Evolutionary conservation across 2,329 filamentous ascomycete species (phyloP).

Genomic region (Microdochium bolleyi): DNA sequence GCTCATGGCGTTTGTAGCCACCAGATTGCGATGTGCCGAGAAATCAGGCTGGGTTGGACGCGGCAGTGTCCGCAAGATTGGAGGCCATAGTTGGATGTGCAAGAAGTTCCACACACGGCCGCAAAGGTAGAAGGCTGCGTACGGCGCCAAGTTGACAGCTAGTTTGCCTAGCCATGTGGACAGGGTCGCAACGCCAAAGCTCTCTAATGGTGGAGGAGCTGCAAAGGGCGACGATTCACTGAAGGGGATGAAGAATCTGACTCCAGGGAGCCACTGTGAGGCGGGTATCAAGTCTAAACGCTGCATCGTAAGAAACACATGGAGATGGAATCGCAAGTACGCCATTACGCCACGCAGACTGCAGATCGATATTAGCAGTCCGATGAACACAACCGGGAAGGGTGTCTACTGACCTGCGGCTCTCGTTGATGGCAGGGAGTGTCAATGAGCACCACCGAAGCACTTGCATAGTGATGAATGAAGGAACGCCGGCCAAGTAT

Average conservation of each 20-base stretch:
- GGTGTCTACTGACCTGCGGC: conserved; percentile 14
- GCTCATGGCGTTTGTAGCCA: conserved; percentile 2
- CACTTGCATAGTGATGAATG: conserved; percentile 23
- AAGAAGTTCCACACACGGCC: conserved; percentile 27
- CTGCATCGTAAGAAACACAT: conserved; percentile 45
- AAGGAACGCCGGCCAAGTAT: conserved; percentile 30
- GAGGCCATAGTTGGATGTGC: conserved; percentile 25
- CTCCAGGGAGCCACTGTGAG: conserved; percentile 31
- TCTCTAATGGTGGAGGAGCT: conserved; percentile 31
- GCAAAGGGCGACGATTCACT: conserved; percentile 40
- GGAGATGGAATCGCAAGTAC: conserved; percentile 41
- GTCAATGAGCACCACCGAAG: conserved; percentile 18
- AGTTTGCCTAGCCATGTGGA: conserved; percentile 33
- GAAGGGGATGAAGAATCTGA: conserved; percentile 47
- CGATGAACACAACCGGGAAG: conserved; percentile 3
- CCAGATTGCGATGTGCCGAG: conserved; percentile 1
- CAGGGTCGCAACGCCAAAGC: conserved; percentile 28
- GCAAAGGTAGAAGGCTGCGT: conserved; percentile 36
- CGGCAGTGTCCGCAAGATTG: conserved; percentile 31
- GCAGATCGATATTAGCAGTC: conserved; percentile 5
- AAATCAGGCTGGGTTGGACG: conserved; percentile 10
- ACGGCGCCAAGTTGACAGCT: conserved; percentile 35
- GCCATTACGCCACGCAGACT: conserved; percentile 15
- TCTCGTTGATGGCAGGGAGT: conserved; percentile 8
- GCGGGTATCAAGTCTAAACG: conserved; percentile 37